Conservation (phyloP, 1,284 basidiomycete species). For the Apiotrichum sp. region DNA sequence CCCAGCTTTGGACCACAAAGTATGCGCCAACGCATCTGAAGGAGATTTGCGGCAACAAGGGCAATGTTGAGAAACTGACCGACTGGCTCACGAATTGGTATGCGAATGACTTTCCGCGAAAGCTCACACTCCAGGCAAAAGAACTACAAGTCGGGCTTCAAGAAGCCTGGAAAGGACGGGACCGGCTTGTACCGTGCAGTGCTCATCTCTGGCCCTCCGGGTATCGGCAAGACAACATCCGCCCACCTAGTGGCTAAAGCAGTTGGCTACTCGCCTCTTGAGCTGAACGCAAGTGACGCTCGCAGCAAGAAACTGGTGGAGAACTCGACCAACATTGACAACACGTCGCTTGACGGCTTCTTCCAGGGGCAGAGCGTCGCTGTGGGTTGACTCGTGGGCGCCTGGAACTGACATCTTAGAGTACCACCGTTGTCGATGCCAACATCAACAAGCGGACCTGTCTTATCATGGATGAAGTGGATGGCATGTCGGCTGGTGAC, state of each 20-base stretch:
- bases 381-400: constrained; percentile 14
- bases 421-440: constrained; percentile 62
- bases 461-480: constrained; percentile 98
- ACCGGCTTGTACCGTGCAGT: constrained; percentile 83
- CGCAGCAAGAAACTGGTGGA: constrained; percentile 96
- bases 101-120: constrained; percentile 20
- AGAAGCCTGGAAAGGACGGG: constrained; percentile 87
- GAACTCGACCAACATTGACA: constrained; percentile 80
- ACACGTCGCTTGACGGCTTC: constrained; percentile 82
- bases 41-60: constrained; percentile 94
- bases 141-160: constrained; percentile 69
- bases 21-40: constrained; percentile 84
- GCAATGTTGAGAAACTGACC: constrained; percentile 77
- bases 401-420: constrained; percentile 41
- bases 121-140: constrained; percentile 56
- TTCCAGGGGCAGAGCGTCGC: constrained; percentile 60
- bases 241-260: constrained; percentile 86
- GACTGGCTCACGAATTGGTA: constrained; percentile 84
- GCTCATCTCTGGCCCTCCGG: constrained; percentile 86
- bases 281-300: constrained; percentile 92
- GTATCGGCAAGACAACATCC: constrained; percentile 95
- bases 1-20: constrained; percentile 88
- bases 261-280: constrained; percentile 84
- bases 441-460: constrained; percentile 72
- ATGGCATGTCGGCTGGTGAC: constrained; percentile 98